Evolutionary conservation across 2,329 filamentous ascomycete genomes (phyloP), one percentile per base, ranked within the genome.

Genomic region (Sclerotinia minor): DNA sequence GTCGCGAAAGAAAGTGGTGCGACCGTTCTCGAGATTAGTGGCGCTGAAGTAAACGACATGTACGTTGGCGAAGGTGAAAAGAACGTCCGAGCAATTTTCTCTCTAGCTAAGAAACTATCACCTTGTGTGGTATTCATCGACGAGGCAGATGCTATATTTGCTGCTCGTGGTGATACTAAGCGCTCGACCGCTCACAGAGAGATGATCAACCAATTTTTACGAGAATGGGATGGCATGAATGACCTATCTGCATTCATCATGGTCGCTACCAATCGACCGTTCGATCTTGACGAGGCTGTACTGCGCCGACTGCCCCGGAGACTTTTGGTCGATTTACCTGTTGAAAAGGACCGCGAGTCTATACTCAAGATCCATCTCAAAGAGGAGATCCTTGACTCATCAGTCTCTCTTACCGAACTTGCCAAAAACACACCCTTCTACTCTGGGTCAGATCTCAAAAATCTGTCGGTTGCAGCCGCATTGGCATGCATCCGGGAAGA

Each of bases 101-200:
- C 88, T 0, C 83, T 98, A 0, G 95, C 95, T 5, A 92, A 92
- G 79, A 97, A 97, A 78, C 85, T 97, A 9, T 90, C 91, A 1
- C 95, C 95, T 0, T 94, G 94, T 75, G 89, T 99, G 21, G 92
- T 99, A 63, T 98, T 99, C 80, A 92, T 99, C 70, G 95, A 99
- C 76, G 95, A 99, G 80, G 95, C 94, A 29, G 95, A 99, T 77
- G 91, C 94, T 9, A 89, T 99, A 59, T 90, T 99, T 67, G 92
- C 92, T 35, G 89, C 91, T 21, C 87, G 95, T 66, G 85, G 87
- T 71, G 67, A 52, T 2, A 41, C 44, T 9, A 60, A 57, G 38
- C 55, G 64, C n/a, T 59, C 47, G 4, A 52, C 45, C 1, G 64
- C 71, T 15, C 92, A 96, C 73, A 87, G 94, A 61, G 94, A 97